Percentiles rank a stretch among this genome's conserved stretches.
phyloP scores from a whole-genome alignment of 2,329 filamentous ascomycete genomes.

The Knoxdaviesia proteae region DNA sequence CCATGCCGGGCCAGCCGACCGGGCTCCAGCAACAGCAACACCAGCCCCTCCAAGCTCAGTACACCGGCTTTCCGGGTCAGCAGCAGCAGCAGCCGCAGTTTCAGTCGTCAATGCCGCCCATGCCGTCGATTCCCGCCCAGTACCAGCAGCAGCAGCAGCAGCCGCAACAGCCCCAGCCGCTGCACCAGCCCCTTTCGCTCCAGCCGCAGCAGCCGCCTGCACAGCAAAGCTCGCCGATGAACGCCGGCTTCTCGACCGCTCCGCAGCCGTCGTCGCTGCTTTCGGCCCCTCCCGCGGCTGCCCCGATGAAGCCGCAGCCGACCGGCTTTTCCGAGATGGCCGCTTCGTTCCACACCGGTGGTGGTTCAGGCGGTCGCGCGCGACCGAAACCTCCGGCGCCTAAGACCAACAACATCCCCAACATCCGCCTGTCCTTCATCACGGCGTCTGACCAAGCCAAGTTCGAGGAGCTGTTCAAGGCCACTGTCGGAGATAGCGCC shows the following conservation, averaged over 20 bases:
- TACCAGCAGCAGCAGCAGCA: slow-evolving; percentile 27
- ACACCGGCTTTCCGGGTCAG: slow-evolving; percentile 39
- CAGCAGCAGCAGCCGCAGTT: slow-evolving; percentile 38
- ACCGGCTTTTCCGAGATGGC: slow-evolving; percentile 48
- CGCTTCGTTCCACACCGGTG: slow-evolving; percentile 36
- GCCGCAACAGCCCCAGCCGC: slow-evolving; percentile 18
- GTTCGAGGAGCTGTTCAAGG: slow-evolving; percentile 95
- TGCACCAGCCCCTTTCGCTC: slow-evolving; percentile 12
- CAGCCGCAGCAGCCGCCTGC: slow-evolving; percentile 19
- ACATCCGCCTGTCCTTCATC: slow-evolving; percentile 86
- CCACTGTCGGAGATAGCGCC: slow-evolving; percentile 65
- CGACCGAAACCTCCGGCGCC: slow-evolving; percentile 23
- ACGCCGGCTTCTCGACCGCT: slow-evolving; percentile 23
- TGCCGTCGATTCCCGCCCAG: slow-evolving; percentile 36
- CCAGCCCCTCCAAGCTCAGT: slow-evolving; percentile 43
- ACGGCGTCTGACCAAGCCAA: slow-evolving; percentile 87
- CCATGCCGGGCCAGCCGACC: slow-evolving; percentile 22
- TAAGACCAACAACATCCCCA: slow-evolving; percentile 64
- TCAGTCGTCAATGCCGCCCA: slow-evolving; percentile 31
- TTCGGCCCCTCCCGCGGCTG: slow-evolving; percentile 26
- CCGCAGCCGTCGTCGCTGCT: slow-evolving; percentile 23
- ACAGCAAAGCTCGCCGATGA: slow-evolving; percentile 19
- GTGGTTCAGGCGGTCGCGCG: slow-evolving; percentile 6
- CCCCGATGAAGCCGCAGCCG: slow-evolving; percentile 42
- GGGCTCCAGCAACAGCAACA: slow-evolving; percentile 33